phyloP scores from a whole-genome alignment of 345 rosid genomes.

The Ailanthus altissimus region DNA sequence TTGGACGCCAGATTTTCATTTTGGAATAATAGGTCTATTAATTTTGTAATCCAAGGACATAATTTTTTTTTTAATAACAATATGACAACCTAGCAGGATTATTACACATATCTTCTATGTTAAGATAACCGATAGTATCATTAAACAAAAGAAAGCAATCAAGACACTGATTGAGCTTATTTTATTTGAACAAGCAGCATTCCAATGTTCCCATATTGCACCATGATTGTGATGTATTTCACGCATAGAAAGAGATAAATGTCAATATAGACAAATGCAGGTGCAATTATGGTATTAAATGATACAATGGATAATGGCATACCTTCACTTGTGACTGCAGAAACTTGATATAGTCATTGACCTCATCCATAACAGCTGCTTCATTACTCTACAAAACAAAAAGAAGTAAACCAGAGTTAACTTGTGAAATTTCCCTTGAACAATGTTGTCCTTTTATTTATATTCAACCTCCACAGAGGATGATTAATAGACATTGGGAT shows the following conservation, averaged over 20 bases:
- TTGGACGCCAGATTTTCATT: not conserved
- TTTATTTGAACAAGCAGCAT: constrained; percentile 4
- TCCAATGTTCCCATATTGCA: not conserved
- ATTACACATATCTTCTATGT: not conserved
- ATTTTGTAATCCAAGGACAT: not conserved
- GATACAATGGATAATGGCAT: not conserved
- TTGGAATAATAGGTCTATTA: not conserved
- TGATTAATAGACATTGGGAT: not conserved
- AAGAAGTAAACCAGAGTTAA: constrained; percentile 15
- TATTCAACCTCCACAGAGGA: not conserved
- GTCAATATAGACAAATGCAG: not conserved
- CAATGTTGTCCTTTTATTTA: not conserved
- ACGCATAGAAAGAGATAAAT: not conserved
- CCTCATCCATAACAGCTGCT: constrained; percentile 37
- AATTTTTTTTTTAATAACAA: not conserved
- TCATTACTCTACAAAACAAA: constrained; percentile 37
- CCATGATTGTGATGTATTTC: not conserved
- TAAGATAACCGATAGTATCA: not conserved
- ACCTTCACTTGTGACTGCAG: constrained; percentile 67
- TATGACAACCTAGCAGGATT: not conserved
- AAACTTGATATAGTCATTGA: constrained; percentile 50
- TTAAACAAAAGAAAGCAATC: not conserved
- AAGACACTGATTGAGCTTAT: not conserved
- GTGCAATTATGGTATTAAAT: not conserved
- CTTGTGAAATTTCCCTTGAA: not conserved